These are phyloP conservation scores for Arabidopsis thaliana DNA, from an alignment of 345 rosid genomes.

Conservation along the genomic window DNA sequence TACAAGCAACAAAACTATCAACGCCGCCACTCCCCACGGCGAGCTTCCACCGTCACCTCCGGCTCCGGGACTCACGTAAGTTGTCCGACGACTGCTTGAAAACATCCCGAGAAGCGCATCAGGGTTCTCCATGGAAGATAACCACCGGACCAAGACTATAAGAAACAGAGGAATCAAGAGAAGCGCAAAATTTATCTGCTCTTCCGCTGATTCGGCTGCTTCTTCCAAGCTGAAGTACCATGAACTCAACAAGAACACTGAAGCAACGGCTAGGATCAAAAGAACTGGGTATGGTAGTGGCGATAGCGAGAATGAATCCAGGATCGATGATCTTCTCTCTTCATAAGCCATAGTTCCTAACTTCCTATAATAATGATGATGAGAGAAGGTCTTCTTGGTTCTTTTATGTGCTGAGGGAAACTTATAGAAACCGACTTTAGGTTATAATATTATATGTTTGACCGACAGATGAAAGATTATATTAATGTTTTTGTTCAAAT, in stretches of 20 bases:
- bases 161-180: constrained; percentile 60
- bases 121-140: constrained; percentile 68
- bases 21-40: constrained; percentile 94
- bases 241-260: constrained; percentile 63
- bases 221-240: constrained; percentile 73
- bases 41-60: constrained; percentile 78
- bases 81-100: constrained; percentile 56
- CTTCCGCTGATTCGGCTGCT: constrained; percentile 58
- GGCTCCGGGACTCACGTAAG: constrained; percentile 55
- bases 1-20: constrained; percentile 73
- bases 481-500: not conserved
- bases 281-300: constrained; percentile 96
- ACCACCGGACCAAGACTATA: constrained; percentile 62
- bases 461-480: not conserved
- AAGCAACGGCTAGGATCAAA: constrained; percentile 60
- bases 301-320: constrained; percentile 66
- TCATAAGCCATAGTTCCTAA: constrained; percentile 41
- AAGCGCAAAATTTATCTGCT: constrained; percentile 64
- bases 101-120: constrained; percentile 54
- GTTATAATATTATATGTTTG: not conserved
- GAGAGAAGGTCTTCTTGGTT: constrained; percentile 3
- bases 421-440: constrained; percentile 28
- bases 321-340: constrained; percentile 58
- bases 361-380: constrained; percentile 4
- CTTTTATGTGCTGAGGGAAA: not conserved